Conservation (phyloP, 768 basidiomycete species). For the Amylocystis lapponica region DNA sequence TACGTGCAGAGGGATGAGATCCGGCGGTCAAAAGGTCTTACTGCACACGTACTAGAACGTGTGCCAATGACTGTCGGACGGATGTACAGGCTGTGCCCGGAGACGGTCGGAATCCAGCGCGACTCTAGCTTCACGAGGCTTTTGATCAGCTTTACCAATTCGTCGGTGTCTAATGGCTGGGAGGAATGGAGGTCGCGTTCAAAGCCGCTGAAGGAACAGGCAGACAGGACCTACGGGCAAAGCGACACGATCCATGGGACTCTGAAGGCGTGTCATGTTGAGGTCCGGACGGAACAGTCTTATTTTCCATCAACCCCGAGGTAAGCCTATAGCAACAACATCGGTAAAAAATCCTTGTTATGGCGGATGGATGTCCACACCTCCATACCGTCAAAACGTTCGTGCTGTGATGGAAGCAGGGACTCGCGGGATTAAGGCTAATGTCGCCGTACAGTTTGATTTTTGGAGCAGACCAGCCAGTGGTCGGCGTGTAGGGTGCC, state of each 20-base stretch:
- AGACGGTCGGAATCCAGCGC: conserved; percentile 74
- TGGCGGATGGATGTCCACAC: too few relatives aligned
- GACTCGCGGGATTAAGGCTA: conserved; percentile 47
- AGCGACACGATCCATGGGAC: conserved; percentile 65
- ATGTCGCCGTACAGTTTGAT: conserved; percentile 68
- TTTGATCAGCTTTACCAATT: conserved; percentile 49
- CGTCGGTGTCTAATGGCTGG: conserved; percentile 40
- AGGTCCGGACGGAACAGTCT: conserved; percentile 77
- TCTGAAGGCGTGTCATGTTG: conserved; percentile 79
- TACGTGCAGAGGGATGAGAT: conserved; percentile 3
- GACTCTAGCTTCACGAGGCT: conserved; percentile 63
- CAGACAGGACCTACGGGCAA: conserved; percentile 47
- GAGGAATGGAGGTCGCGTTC: too few relatives aligned
- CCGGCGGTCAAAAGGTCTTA: too few relatives aligned
- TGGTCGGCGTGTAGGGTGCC: conserved; percentile 51
- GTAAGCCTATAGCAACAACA: conserved; percentile 46
- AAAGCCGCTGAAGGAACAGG: not conserved
- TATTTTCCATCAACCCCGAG: conserved; percentile 61
- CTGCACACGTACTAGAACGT: conserved; percentile 30
- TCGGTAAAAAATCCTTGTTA: too few relatives aligned
- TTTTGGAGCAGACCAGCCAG: conserved; percentile 67
- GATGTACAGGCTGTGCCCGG: conserved; percentile 82
- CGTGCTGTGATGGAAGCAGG: conserved; percentile 57
- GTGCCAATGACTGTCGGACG: conserved; percentile 68
- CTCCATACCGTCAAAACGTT: conserved; percentile 67